phyloP scores from a whole-genome alignment of 2,329 filamentous ascomycete species.

The Lachnellula occidentalis region DNA sequence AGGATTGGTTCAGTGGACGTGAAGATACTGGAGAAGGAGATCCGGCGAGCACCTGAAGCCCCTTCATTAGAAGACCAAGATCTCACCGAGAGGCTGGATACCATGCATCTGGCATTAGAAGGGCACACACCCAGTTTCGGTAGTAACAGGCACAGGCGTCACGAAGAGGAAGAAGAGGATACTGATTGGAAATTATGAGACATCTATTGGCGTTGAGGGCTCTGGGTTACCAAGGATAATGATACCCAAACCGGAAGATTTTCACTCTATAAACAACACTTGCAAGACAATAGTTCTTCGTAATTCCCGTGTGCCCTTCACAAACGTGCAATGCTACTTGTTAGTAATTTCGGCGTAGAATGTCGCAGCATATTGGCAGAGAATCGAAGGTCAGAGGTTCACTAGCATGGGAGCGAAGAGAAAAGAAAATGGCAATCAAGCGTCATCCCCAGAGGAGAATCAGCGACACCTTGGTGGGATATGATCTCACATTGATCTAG shows the following conservation, averaged over 20 bases:
- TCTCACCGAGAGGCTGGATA: conserved; percentile 26
- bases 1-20: conserved; percentile 38
- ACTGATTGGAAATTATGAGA: conserved; percentile 26
- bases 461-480: conserved; percentile 80
- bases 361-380: neutral
- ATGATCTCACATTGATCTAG: conserved; percentile 56
- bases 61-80: conserved; percentile 35
- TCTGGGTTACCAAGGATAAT: neutral
- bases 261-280: too few relatives aligned
- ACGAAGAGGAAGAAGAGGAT: conserved; percentile 18
- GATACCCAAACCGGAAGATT: conserved; percentile 8
- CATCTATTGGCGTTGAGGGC: neutral
- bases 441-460: conserved; percentile 70
- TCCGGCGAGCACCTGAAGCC: conserved; percentile 34
- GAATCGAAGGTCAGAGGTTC: conserved; percentile 8
- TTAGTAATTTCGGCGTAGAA: neutral
- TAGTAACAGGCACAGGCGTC: conserved; percentile 12
- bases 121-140: conserved; percentile 28
- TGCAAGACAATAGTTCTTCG: too few relatives aligned
- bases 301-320: too few relatives aligned
- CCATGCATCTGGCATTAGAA: conserved; percentile 28
- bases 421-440: conserved; percentile 78
- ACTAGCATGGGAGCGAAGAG: conserved; percentile 6
- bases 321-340: neutral
- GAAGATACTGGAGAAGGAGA: conserved; percentile 47